Evolutionary conservation across 169 alveolate genomes (phyloP).

Genomic region (Amoebophrya sp.): DNA sequence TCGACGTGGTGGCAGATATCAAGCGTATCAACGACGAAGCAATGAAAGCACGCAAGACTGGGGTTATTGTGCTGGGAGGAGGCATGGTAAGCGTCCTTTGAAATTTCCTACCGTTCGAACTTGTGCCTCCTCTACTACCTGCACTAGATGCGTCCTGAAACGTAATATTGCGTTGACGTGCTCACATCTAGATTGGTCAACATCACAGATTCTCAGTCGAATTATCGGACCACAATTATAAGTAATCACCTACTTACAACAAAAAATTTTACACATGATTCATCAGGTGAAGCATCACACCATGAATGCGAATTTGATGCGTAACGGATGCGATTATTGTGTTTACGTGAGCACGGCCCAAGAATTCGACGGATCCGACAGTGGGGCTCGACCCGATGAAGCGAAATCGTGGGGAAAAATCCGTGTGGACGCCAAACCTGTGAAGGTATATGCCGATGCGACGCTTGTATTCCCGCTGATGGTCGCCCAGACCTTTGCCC

Average conservation of each 20-base stretch:
- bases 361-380: conserved; percentile 97
- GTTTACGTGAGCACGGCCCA: conserved; percentile 81
- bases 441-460: conserved; percentile 84
- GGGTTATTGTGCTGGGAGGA: conserved; percentile 90
- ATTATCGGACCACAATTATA: background rate
- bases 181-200: too few species aligned
- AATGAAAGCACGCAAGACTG: conserved; percentile 81
- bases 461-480: conserved; percentile 54
- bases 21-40: conserved; percentile 86
- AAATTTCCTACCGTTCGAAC: background rate
- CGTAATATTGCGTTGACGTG: too few species aligned
- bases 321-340: conserved; percentile 99
- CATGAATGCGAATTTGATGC: conserved; percentile 96
- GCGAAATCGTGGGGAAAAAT: conserved; percentile 99
- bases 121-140: background rate
- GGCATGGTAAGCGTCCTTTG: background rate
- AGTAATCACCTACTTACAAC: background rate
- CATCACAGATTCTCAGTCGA: background rate
- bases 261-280: background rate
- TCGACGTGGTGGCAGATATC: conserved; percentile 91
- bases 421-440: conserved; percentile 81
- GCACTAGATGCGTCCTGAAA: too few species aligned
- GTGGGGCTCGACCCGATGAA: conserved; percentile 99
- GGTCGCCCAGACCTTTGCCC: conserved; percentile 55
- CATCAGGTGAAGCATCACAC: conserved; percentile 93